phyloP scores from a whole-genome alignment of 2,329 filamentous ascomycete species.

The Talaromyces marneffei region DNA sequence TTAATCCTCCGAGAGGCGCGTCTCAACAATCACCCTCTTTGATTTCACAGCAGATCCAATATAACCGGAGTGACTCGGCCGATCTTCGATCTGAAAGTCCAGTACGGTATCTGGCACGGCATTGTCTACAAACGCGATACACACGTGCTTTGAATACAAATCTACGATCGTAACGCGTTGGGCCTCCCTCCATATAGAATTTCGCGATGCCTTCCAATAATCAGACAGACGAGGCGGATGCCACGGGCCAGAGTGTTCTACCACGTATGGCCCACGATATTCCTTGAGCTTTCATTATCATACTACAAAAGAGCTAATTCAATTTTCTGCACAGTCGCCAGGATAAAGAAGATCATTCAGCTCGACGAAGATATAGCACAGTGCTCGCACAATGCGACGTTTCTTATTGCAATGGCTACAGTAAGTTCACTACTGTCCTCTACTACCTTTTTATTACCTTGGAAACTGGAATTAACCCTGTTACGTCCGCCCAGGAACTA shows the following conservation, averaged over 20 bases:
- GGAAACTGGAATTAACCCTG: not conserved
- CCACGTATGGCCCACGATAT: constrained; percentile 1
- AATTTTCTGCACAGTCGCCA: constrained; percentile 58
- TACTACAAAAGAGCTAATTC: not conserved
- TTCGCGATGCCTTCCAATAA: constrained; percentile 9
- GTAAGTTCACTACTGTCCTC: constrained; percentile 42
- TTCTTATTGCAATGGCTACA: constrained; percentile 86
- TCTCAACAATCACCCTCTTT: not conserved
- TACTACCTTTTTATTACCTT: not conserved
- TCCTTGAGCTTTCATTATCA: not conserved
- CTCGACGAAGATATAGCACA: constrained; percentile 78
- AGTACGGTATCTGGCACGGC: too few species aligned
- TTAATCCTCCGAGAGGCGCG: not conserved
- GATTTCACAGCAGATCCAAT: not conserved
- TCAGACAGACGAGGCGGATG: constrained; percentile 2
- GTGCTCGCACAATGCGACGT: constrained; percentile 90
- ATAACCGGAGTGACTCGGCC: not conserved
- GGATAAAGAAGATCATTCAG: constrained; percentile 92
- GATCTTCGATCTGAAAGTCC: not conserved
- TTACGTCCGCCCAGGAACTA: constrained; percentile 61
- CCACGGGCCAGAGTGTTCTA: constrained; percentile 13
- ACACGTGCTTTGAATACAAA: too few species aligned
- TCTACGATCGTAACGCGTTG: not conserved
- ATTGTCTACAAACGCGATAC: too few species aligned
- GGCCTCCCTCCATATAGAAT: not conserved